These are phyloP conservation scores for Neonectria hederae DNA, from an alignment of 2,329 filamentous ascomycete genomes.

Conservation along the genomic window DNA sequence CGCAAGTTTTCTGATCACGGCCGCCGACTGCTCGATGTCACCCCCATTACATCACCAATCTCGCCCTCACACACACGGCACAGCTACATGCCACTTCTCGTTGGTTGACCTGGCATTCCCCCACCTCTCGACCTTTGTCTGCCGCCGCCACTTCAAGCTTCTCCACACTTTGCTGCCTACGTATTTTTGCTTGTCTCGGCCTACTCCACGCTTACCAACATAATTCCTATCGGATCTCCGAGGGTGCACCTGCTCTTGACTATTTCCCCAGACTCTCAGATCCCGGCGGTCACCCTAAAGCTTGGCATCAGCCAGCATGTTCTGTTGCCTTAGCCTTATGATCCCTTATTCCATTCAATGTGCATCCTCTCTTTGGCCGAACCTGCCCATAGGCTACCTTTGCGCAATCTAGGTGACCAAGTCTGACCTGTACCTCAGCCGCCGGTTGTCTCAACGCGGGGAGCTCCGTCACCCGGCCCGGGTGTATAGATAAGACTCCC, in stretches of 20 bases:
- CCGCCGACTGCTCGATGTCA: conserved; percentile 1
- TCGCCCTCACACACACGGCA: neutral
- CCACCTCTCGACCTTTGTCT: conserved; percentile 15
- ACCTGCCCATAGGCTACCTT: no score
- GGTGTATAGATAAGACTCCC: conserved; percentile 2
- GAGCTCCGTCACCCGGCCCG: conserved; percentile 20
- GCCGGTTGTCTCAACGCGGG: neutral
- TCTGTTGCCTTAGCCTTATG: neutral
- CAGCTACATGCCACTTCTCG: neutral
- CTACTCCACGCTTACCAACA: conserved; percentile 12
- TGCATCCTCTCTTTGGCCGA: neutral
- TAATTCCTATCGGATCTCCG: conserved; percentile 20
- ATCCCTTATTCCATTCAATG: neutral
- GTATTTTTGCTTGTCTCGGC: neutral
- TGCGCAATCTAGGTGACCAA: neutral
- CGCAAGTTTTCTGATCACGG: neutral
- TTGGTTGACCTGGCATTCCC: conserved; percentile 6
- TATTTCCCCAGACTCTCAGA: neutral
- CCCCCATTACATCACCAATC: neutral
- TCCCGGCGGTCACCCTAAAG: neutral
- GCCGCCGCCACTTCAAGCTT: conserved; percentile 15
- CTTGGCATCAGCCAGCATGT: neutral
- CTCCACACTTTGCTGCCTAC: neutral
- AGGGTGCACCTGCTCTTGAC: neutral
- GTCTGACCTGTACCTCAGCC: neutral